Evolutionary conservation across 1,284 basidiomycete genomes (phyloP), one percentile per base, ranked within the genome.

Genomic region (Cystobasidiaceae sp.): DNA sequence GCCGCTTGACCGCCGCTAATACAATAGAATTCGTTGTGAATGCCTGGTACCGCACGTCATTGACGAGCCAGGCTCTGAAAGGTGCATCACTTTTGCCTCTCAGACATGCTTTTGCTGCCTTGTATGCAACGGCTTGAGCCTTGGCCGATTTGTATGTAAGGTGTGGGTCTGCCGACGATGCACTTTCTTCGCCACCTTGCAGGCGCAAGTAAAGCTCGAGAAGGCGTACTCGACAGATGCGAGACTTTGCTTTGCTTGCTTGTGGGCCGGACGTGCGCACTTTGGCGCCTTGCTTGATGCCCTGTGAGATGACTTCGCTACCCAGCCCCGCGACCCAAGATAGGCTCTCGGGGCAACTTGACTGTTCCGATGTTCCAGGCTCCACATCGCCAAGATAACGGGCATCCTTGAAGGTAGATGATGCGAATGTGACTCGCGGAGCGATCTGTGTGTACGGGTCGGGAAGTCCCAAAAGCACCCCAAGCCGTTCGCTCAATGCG

Each of bases 301-400:
- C 88, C 68, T 87, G 88, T 69, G 87, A 87, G 56, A 90, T 74
- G 19, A 88, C 80, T 72, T 90, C 87, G 33, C 70, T 73, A 37
- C 72, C 57, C 0, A 80, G 78, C 56, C 83, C 83, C n/a, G 83
- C 81, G 9, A 83, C 78, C 84, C 85, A 90, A 67, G 83, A 87
- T 3, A 90, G 73, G 0, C 87, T 87, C 88, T 71, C 51, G 28
- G 32, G 37, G 54, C 21, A 21, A 54, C 69, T 17, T 48, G 60
- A 34, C 52, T 75, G 58, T 63, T 77, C 71, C 1, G 78, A 74
- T 45, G 25, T 0, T 19, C 27, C 15, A 21, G 28, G 8, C 23
- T 41, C 1, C 7, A 33, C 1, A 6, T 4, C 13, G n/a, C n/a
- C n/a, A n/a, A n/a, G n/a, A n/a, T n/a, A n/a, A n/a, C n/a, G n/a